Conservation (phyloP, 192 early-diverging fungal genomes). For the Chytriomyces confervae region DNA sequence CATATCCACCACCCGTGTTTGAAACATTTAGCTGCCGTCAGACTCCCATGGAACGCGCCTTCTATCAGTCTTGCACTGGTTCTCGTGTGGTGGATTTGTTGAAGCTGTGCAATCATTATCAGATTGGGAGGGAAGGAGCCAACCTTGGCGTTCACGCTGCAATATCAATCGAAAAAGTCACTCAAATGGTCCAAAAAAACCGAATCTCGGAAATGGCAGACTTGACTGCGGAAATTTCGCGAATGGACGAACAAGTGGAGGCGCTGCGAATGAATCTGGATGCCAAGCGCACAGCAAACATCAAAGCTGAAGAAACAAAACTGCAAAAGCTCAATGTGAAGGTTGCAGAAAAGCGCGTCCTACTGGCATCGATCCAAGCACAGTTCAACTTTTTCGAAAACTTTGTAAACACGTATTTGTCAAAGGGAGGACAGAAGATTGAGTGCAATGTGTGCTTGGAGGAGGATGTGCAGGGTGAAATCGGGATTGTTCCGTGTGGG, state of each 20-base stretch:
- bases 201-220: not conserved
- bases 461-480: no score
- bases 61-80: constrained; percentile 5
- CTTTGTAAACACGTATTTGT: constrained; percentile 1
- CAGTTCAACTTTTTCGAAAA: constrained; percentile 22
- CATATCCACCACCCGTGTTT: no score
- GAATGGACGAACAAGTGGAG: no score
- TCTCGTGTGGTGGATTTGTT: not conserved
- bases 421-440: not conserved
- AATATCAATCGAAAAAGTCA: constrained; percentile 22
- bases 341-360: no score
- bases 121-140: not conserved
- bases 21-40: no score
- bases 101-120: constrained; percentile 25
- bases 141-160: not conserved
- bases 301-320: no score
- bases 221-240: no score
- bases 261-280: no score
- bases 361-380: not conserved
- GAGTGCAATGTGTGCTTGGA: no score
- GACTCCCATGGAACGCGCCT: not conserved
- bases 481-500: no score
- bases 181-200: constrained; percentile 9
- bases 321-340: no score
- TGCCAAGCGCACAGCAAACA: no score